phyloP scores from a whole-genome alignment of 495 filamentous ascomycete genomes.

The Lindgomyces ingoldianus region DNA sequence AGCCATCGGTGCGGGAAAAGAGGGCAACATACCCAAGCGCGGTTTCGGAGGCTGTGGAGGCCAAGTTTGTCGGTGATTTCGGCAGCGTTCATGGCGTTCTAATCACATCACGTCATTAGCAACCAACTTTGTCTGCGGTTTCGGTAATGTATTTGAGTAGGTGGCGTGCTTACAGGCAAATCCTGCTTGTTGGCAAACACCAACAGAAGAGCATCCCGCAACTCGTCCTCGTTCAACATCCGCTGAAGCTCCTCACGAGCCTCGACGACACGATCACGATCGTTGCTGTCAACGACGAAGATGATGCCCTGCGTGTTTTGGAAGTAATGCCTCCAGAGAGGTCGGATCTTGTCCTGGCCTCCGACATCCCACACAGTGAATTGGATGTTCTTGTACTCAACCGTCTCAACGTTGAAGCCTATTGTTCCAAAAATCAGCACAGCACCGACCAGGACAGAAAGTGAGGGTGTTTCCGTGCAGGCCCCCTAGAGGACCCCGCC shows the following conservation, averaged over 20 bases:
- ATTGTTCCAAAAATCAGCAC: conserved; percentile 25
- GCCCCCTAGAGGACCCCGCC: too few relatives aligned
- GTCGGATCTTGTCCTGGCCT: conserved; percentile 99
- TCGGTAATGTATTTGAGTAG: not conserved
- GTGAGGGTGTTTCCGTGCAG: too few relatives aligned
- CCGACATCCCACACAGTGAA: conserved; percentile 99
- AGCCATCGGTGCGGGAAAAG: conserved; percentile 9
- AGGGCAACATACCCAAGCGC: conserved; percentile 83
- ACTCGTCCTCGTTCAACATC: conserved; percentile 99
- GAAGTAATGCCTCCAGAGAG: conserved; percentile 99
- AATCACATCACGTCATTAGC: conserved; percentile 16
- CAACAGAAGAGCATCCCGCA: conserved; percentile 93
- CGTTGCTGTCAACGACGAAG: conserved; percentile 99
- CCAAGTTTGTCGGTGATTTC: conserved; percentile 99
- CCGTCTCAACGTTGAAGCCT: conserved; percentile 99
- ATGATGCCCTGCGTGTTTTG: conserved; percentile 99
- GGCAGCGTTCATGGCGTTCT: conserved; percentile 99
- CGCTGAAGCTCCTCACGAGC: conserved; percentile 98
- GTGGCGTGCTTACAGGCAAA: conserved; percentile 74
- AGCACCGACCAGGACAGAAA: too few relatives aligned
- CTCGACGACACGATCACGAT: conserved; percentile 98
- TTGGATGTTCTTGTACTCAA: conserved; percentile 99
- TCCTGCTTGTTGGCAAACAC: conserved; percentile 99
- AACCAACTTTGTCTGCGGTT: not conserved
- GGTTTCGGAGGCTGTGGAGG: conserved; percentile 95